These are phyloP conservation scores for Macrophomina pseudophaseolina DNA, from an alignment of 2,329 filamentous ascomycete genomes.

Conservation along the genomic window DNA sequence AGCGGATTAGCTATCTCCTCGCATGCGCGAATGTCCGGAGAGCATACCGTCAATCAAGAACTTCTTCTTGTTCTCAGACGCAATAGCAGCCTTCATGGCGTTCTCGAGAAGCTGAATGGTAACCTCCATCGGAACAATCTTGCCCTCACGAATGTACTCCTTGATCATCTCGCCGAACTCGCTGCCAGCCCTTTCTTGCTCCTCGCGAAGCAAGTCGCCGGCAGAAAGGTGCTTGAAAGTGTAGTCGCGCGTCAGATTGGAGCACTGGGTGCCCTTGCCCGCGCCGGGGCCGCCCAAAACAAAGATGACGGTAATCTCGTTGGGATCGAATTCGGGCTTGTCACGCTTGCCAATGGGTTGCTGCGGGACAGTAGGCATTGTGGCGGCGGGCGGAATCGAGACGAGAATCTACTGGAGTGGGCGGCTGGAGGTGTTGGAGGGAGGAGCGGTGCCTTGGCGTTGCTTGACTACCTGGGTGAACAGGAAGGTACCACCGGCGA, in stretches of 20 bases:
- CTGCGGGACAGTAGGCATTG: slow-evolving; percentile 28
- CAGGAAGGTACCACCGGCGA: slow-evolving; percentile 50
- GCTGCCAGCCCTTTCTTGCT: slow-evolving; percentile 84
- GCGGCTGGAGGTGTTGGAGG: slow-evolving; percentile 29
- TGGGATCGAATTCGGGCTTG: slow-evolving; percentile 73
- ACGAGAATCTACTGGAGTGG: neutral
- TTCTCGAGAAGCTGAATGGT: slow-evolving; percentile 93
- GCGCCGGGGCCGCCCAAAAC: slow-evolving; percentile 94
- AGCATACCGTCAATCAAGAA: slow-evolving; percentile 70
- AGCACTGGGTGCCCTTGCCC: slow-evolving; percentile 96
- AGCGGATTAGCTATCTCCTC: neutral
- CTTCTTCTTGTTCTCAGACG: slow-evolving; percentile 63
- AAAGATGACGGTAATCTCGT: slow-evolving; percentile 89
- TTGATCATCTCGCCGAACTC: slow-evolving; percentile 94
- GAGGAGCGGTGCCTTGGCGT: slow-evolving; percentile 42
- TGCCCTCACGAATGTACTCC: slow-evolving; percentile 89
- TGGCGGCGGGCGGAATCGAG: neutral
- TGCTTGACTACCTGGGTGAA: slow-evolving; percentile 55
- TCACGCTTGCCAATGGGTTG: slow-evolving; percentile 49
- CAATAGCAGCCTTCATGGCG: slow-evolving; percentile 77
- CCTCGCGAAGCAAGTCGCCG: slow-evolving; percentile 89
- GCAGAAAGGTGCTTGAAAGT: slow-evolving; percentile 92
- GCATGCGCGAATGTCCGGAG: neutral
- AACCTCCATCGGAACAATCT: slow-evolving; percentile 98
- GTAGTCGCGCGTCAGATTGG: slow-evolving; percentile 83